Conservation (phyloP, 352 stramenopile species). For the Elongisporangium prolatum region DNA sequence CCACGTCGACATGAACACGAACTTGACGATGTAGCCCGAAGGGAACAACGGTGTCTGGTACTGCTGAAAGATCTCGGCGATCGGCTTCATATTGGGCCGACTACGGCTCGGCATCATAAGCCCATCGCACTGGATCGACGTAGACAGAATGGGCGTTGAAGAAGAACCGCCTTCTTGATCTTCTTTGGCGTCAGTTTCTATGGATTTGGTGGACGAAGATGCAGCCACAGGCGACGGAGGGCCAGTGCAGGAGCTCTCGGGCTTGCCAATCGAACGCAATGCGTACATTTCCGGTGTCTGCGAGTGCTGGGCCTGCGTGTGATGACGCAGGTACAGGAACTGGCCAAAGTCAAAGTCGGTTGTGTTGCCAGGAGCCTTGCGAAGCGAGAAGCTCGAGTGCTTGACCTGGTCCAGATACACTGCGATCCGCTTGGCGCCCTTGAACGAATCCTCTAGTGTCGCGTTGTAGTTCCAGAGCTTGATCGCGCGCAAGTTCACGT, state of each 20-base stretch:
- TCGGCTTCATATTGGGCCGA: constrained; percentile 32
- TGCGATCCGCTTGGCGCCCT: constrained; percentile 59
- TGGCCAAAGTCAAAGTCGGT: constrained; percentile 85
- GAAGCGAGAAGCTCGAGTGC: constrained; percentile 50
- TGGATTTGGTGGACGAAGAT: neutral
- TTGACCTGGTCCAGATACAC: constrained; percentile 45
- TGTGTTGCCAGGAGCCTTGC: constrained; percentile 73
- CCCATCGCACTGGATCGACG: neutral
- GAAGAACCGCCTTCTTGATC: constrained; percentile 1
- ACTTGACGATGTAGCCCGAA: constrained; percentile 84
- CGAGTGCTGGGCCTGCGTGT: constrained; percentile 7
- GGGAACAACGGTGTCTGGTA: constrained; percentile 86
- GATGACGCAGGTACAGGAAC: constrained; percentile 51
- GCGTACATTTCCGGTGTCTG: constrained; percentile 2
- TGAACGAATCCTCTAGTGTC: constrained; percentile 68
- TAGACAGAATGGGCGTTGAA: neutral
- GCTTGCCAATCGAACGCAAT: neutral
- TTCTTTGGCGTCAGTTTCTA: constrained; percentile 2
- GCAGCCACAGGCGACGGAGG: constrained; percentile 6
- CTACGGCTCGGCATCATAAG: neutral
- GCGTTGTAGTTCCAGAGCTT: constrained; percentile 84
- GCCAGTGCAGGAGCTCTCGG: neutral
- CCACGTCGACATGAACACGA: constrained; percentile 72
- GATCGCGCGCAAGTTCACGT: constrained; percentile 38
- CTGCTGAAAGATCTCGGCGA: constrained; percentile 69